Evolutionary conservation across 2,329 filamentous ascomycete genomes (phyloP).

Genomic region (Cordyceps farinosa): DNA sequence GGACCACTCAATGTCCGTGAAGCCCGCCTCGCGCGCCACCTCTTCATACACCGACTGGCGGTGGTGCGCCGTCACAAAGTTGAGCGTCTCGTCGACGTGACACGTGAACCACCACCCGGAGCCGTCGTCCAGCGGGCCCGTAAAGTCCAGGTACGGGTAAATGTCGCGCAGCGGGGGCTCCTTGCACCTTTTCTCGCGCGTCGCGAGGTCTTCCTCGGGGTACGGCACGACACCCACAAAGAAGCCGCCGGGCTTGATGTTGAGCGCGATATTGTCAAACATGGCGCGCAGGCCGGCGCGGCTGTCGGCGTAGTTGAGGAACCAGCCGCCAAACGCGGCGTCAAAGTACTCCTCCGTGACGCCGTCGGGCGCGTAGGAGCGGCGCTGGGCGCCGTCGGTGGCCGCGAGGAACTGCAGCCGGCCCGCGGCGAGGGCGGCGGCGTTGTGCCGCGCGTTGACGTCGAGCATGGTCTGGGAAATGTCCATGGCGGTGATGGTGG

Average conservation of each 20-base stretch:
- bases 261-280: slow-evolving; percentile 12
- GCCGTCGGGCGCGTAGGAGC: slow-evolving; percentile 6
- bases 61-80: neutral
- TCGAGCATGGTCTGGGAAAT: slow-evolving; percentile 10
- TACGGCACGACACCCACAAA: slow-evolving; percentile 8
- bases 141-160: neutral
- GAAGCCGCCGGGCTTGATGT: slow-evolving; percentile 14
- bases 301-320: slow-evolving; percentile 12
- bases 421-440: neutral
- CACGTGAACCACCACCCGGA: slow-evolving; percentile 9
- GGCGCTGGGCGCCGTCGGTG: slow-evolving; percentile 1
- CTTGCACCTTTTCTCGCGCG: neutral
- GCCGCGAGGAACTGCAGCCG: neutral
- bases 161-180: neutral
- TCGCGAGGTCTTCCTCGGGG: slow-evolving; percentile 4
- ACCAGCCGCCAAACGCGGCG: slow-evolving; percentile 10
- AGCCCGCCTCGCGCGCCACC: neutral
- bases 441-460: neutral
- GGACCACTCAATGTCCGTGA: neutral
- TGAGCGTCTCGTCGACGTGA: slow-evolving; percentile 1
- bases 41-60: slow-evolving; percentile 7
- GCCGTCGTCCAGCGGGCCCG: slow-evolving; percentile 1
- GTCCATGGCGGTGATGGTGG: slow-evolving; percentile 6
- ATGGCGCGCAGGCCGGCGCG: slow-evolving; percentile 9
- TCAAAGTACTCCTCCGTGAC: neutral